Base-by-base conservation (phyloP, 31 red algal genomes). In the Asparagopsis taxiformis region DNA sequence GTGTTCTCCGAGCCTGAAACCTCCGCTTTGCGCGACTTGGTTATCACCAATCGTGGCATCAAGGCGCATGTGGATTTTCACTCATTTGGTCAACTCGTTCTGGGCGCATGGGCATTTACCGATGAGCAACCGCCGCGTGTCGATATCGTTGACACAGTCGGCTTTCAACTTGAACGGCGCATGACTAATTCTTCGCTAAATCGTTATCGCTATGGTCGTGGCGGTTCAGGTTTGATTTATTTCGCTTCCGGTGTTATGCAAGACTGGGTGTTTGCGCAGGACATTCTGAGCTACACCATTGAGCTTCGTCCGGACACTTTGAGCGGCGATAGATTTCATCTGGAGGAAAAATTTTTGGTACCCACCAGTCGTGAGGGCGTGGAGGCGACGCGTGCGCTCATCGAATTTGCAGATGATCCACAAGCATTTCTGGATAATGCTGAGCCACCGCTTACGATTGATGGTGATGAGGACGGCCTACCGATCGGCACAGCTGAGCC, bases 51-150 rank as follows among this genome's bases (percentile, higher is more conserved):
- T 23, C 25, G 13, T 17, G 68, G 79, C 13, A 41, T 83, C 15
- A 55, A 36, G 36, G 46, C 52, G 0, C 68, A 70, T 56, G 17
- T 83, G 2, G 79, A 83, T 51, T 59, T 72, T 61, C 79, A 83
- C 28, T 69, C 79, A 1, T 83, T 74, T 35, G 79, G 79, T 3
- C 22, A 55, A 59, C 16, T 73, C 30, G 43, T 83, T 20, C 44
- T 83, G 8, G 67, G 67, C 24, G 25, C 79, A 6, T 83, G 68
- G 67, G 44, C 56, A 22, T 38, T 38, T 51, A 57, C 79, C 1
- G 36, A 52, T 15, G 34, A 44, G 19, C n/a, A 20, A 30, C 57
- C 55, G 6, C 57, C 22, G 3, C n/a, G 21, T 31, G 57, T 17
- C 17, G 4, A 4, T 8, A 10, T n/a, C 17, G 4, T 65, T 22